Evolutionary conservation across 2,329 filamentous ascomycete species (phyloP), one percentile per base, ranked within the genome.

Genomic region (Fusarium sp.): DNA sequence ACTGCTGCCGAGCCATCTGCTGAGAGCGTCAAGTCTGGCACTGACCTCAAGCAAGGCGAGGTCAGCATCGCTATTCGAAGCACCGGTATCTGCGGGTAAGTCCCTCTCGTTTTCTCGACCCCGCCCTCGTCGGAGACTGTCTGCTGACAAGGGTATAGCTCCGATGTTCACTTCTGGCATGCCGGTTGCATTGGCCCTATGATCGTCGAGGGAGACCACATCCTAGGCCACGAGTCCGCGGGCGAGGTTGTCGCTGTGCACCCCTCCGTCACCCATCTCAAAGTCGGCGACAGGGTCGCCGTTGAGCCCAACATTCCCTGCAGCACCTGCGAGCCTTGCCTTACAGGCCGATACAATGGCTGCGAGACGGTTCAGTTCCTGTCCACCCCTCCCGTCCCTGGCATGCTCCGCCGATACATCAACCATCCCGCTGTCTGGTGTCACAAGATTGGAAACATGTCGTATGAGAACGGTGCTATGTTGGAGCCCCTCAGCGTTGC

Each of bases 161-260:
- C 94, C 65, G 95, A 98, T 81, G 91, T 98, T 60, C 95, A 98
- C 84, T 98, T 98, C 86, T 98, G 95, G 95, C 94, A 97, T 79
- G 92, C 92, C 52, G 95, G 95, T 72, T 93, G 93, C 84, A 98
- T 98, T 78, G 95, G 95, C 30, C 95, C 95, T 73, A 98, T 98
- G 95, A 91, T 98, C 69, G 95, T 98, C 50, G 88, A 88, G 73
- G 92, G 88, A 77, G 92, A 95, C 77, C 95, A 98, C 81, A 94
- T 98, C 77, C 90, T 98, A 18, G 95, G 95, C 72, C 95, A 98
- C 85, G 95, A 98, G 84, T 96, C 94, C 43, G 92, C 94, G 5
- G 95, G 95, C 69, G 91, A 92, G 76, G 82, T 98, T 64, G 88
- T 98, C 72, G 92, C 94, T 15, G 91, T 91, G 56, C 93, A 95